These are phyloP conservation scores for Saccharum officinarum DNA, from an alignment of 176 grass and related monocot species.

Conservation along the genomic window DNA sequence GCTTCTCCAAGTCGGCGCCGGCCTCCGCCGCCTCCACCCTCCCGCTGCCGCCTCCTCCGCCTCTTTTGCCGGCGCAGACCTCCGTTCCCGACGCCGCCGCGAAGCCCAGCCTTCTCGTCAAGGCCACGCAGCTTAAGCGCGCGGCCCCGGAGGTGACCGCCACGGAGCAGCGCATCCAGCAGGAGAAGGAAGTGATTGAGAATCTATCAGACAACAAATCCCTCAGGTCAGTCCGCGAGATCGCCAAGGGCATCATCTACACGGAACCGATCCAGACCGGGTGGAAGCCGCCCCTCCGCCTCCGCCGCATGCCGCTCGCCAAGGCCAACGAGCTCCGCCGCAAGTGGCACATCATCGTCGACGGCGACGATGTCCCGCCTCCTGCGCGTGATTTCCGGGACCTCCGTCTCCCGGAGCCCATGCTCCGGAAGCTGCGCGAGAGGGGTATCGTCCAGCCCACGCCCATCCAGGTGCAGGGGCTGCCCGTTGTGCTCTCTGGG, in stretches of 20 bases:
- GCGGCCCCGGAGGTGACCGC: conserved; percentile 52
- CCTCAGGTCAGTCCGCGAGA: conserved; percentile 70
- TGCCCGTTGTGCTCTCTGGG: conserved; percentile 75
- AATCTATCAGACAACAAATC: conserved; percentile 63
- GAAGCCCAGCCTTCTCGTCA: conserved; percentile 68
- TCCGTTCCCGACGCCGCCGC: neutral
- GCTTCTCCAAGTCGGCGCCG: conserved; percentile 5
- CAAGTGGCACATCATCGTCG: conserved; percentile 88
- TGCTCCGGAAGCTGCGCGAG: conserved; percentile 66
- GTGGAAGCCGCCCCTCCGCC: conserved; percentile 71
- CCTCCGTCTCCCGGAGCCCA: conserved; percentile 74
- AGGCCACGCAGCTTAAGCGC: conserved; percentile 73
- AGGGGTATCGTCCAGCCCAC: conserved; percentile 86
- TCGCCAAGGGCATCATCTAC: conserved; percentile 80
- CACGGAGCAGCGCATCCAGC: conserved; percentile 46
- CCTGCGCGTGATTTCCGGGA: conserved; percentile 70
- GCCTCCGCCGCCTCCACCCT: neutral
- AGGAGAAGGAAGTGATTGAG: conserved; percentile 72
- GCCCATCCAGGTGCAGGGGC: conserved; percentile 90
- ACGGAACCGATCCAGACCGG: conserved; percentile 53
- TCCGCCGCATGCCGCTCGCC: conserved; percentile 52
- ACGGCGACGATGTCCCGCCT: conserved; percentile 72
- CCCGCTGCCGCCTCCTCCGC: conserved; percentile 17
- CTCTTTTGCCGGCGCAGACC: neutral
- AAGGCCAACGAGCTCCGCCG: conserved; percentile 60